These are phyloP conservation scores for Haplosporangium gracile DNA, from an alignment of 192 early-diverging fungal species.

Conservation along the genomic window DNA sequence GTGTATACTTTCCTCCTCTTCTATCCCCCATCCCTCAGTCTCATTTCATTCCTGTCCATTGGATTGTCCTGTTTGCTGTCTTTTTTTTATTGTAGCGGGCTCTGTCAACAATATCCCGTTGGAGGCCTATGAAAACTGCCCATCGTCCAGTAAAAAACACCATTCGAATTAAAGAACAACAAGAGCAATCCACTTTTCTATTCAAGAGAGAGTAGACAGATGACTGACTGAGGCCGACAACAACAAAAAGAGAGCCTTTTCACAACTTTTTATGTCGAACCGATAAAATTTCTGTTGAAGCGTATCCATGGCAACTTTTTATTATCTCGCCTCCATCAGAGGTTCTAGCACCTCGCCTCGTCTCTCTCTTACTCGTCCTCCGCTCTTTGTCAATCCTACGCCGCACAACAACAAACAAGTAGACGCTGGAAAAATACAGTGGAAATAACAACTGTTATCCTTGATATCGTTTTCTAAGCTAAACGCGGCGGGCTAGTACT, in stretches of 20 bases:
- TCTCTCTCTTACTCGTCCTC: background rate
- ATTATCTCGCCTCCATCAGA: conserved; percentile 12
- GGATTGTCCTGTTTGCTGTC: background rate
- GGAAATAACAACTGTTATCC: background rate
- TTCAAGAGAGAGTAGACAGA: background rate
- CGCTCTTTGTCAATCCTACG: background rate
- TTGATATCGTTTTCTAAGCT: background rate
- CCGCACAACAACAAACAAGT: background rate
- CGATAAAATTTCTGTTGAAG: background rate
- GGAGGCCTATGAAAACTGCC: background rate
- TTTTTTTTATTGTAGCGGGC: background rate
- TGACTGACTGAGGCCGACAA: background rate
- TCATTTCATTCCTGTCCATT: background rate
- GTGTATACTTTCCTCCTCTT: background rate
- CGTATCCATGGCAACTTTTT: conserved; percentile 1
- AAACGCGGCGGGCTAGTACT: background rate
- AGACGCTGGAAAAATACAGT: background rate
- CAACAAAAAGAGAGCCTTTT: background rate
- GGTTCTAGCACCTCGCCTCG: background rate
- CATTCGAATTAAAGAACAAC: background rate
- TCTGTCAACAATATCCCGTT: background rate
- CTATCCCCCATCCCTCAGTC: background rate
- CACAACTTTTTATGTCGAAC: conserved; percentile 1
- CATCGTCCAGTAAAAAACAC: background rate
- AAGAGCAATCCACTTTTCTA: background rate